A percentile compares a stretch with the other conserved stretches of the same genome.
Conservation (phyloP, 495 filamentous ascomycete genomes). For the Cercophora scortea region DNA sequence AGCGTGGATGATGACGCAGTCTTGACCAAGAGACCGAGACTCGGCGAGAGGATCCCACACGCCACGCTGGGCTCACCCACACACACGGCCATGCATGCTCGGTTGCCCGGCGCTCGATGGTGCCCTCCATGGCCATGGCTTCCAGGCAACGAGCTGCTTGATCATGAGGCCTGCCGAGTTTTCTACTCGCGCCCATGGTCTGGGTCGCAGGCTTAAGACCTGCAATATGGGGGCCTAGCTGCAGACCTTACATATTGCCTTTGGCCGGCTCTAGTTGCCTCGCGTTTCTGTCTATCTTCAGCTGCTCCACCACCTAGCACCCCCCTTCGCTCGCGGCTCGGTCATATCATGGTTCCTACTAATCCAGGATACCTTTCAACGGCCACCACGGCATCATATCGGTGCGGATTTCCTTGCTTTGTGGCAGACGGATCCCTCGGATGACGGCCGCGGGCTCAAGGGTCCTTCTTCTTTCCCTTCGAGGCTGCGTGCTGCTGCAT, state of each 20-base stretch:
- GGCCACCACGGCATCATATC: no score
- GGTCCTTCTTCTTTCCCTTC: neutral
- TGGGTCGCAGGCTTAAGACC: conserved; percentile 9
- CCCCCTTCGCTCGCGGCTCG: neutral
- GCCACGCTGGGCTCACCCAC: no score
- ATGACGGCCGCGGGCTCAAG: neutral
- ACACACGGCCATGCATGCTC: no score
- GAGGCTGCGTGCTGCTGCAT: neutral
- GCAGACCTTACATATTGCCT: neutral
- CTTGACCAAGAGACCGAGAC: conserved; percentile 1
- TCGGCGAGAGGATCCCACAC: neutral
- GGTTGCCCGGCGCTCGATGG: no score
- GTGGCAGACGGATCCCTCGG: neutral
- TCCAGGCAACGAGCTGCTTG: neutral
- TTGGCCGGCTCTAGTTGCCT: neutral
- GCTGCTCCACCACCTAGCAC: neutral
- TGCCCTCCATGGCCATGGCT: no score
- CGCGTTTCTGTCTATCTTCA: neutral
- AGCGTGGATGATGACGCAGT: conserved; percentile 1
- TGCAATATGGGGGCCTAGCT: conserved; percentile 13
- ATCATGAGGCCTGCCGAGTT: conserved; percentile 8
- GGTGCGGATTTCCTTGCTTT: neutral
- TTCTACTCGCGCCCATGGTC: neutral
- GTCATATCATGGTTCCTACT: neutral
- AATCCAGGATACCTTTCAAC: neutral